Percentiles rank a stretch among this genome's conserved stretches.
These are phyloP conservation scores for Ophiostoma sp. DNA, from an alignment of 2,329 filamentous ascomycete species.

Conservation along the genomic window DNA sequence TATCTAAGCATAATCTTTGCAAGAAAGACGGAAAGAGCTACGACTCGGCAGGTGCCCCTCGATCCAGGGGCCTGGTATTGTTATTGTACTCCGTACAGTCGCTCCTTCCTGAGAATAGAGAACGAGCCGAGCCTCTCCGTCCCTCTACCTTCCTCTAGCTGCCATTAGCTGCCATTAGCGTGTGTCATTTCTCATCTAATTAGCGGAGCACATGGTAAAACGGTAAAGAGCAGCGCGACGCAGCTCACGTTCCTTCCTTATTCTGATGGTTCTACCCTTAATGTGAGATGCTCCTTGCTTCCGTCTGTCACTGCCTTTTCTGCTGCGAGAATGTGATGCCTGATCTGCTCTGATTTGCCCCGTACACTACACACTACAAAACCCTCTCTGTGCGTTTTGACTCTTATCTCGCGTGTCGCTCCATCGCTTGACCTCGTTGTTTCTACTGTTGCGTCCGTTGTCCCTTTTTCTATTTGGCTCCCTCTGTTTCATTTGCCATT, in stretches of 20 bases:
- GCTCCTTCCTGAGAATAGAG: constrained; percentile 3
- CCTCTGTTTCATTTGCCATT: background rate
- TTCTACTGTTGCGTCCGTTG: background rate
- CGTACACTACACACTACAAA: background rate
- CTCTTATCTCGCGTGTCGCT: background rate
- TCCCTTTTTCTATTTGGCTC: constrained; percentile 6
- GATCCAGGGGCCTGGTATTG: constrained; percentile 8
- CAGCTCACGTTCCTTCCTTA: background rate
- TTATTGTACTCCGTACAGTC: too few relatives aligned
- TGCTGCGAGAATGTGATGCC: background rate
- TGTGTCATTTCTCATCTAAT: background rate
- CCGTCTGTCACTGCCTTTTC: background rate
- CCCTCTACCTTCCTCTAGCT: background rate
- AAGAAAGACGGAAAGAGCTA: too few relatives aligned
- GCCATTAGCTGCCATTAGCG: constrained; percentile 7
- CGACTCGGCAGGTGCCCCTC: constrained; percentile 8
- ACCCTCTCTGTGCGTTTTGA: background rate
- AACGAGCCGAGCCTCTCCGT: background rate
- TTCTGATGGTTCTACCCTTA: background rate
- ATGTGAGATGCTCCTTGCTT: background rate
- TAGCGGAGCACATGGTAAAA: constrained; percentile 8
- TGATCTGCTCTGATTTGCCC: background rate
- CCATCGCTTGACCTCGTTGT: background rate
- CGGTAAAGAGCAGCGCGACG: constrained; percentile 3
- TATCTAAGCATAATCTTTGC: background rate